Percentiles rank a stretch among this genome's conserved stretches.
Evolutionary conservation across 2,329 filamentous ascomycete genomes (phyloP).

Genomic region (Colletotrichum trifolii): DNA sequence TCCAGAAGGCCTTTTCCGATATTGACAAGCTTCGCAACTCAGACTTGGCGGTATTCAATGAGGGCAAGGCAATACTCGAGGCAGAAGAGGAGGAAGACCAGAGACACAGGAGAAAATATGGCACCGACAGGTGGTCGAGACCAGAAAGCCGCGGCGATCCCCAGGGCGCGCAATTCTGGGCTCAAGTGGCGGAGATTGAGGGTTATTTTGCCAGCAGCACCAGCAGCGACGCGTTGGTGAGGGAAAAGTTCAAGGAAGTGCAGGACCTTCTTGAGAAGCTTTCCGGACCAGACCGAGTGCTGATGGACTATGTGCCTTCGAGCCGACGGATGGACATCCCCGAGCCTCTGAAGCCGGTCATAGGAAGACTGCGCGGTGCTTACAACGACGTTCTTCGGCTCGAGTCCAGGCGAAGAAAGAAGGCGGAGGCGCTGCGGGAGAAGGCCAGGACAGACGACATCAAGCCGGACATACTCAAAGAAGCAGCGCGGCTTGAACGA

Average conservation of each 20-base stretch:
- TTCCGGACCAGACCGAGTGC: conserved; percentile 79
- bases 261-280: conserved; percentile 81
- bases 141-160: conserved; percentile 76
- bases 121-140: conserved; percentile 86
- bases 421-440: conserved; percentile 80
- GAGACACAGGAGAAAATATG: conserved; percentile 78
- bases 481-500: conserved; percentile 86
- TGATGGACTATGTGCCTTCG: conserved; percentile 91
- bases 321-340: conserved; percentile 83
- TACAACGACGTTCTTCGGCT: conserved; percentile 88
- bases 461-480: conserved; percentile 82
- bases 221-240: conserved; percentile 70
- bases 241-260: conserved; percentile 81
- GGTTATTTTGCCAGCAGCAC: conserved; percentile 80
- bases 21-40: conserved; percentile 89
- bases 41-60: conserved; percentile 82
- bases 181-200: conserved; percentile 81
- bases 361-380: conserved; percentile 78
- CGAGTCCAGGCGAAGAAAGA: conserved; percentile 82
- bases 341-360: conserved; percentile 81
- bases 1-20: conserved; percentile 85
- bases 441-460: conserved; percentile 91
- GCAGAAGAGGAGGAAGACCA: conserved; percentile 89
- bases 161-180: conserved; percentile 75
- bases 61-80: conserved; percentile 81